Conservation (phyloP, 148 eudicot genomes). For the Camellia japonica region DNA sequence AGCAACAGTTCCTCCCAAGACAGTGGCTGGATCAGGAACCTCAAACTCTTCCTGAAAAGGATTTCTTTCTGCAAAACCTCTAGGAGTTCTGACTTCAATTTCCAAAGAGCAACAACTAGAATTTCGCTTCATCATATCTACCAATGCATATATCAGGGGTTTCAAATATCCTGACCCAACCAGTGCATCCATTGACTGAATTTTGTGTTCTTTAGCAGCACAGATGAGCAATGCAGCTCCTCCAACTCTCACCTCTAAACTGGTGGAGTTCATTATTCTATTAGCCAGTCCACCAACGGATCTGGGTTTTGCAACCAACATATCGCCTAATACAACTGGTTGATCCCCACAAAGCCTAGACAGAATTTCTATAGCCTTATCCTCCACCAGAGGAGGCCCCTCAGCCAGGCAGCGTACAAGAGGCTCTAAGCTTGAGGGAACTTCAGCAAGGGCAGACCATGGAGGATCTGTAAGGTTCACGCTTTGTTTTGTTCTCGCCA, state of each 20-base stretch:
- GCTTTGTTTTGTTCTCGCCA: conserved; percentile 58
- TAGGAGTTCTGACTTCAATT: conserved; percentile 60
- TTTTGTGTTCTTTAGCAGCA: conserved; percentile 57
- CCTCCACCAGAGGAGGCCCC: conserved; percentile 61
- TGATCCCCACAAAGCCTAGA: conserved; percentile 70
- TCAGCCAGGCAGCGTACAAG: conserved; percentile 63
- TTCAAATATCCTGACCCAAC: conserved; percentile 55
- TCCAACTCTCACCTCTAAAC: conserved; percentile 73
- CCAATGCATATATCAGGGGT: conserved; percentile 51
- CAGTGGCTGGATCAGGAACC: conserved; percentile 64
- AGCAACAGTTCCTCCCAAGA: conserved; percentile 68
- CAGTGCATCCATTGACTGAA: conserved; percentile 47
- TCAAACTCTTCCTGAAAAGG: conserved; percentile 56
- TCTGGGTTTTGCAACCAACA: conserved; percentile 48
- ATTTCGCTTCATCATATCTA: conserved; percentile 57
- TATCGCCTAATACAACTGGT: conserved; percentile 53
- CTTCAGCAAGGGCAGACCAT: conserved; percentile 59
- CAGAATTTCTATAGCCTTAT: conserved; percentile 63
- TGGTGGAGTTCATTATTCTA: conserved; percentile 58
- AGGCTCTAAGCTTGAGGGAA: conserved; percentile 58
- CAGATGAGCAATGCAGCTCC: conserved; percentile 64
- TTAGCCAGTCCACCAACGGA: conserved; percentile 52
- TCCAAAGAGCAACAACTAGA: conserved; percentile 45
- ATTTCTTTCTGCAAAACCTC: conserved; percentile 43
- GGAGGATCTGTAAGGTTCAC: conserved; percentile 36